phyloP scores from a whole-genome alignment of 768 basidiomycete genomes.

The Termitomyces sp. region DNA sequence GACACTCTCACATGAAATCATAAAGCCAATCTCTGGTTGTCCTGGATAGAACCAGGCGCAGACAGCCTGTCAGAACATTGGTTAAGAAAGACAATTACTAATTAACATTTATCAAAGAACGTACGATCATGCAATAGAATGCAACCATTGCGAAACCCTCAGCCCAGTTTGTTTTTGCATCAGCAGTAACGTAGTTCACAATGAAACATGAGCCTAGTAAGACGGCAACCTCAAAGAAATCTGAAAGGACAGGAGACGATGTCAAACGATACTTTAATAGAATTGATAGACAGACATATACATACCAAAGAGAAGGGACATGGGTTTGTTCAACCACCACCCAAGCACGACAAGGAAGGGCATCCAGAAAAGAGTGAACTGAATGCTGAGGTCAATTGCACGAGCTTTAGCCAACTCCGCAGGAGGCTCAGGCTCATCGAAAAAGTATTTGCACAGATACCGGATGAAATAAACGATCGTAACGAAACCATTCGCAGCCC shows the following conservation, averaged over 20 bases:
- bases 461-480: slow-evolving; percentile 54
- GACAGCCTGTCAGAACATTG: slow-evolving; percentile 38
- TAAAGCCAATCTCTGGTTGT: slow-evolving; percentile 39
- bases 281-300: background rate
- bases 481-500: slow-evolving; percentile 64
- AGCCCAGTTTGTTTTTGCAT: slow-evolving; percentile 76
- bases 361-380: slow-evolving; percentile 78
- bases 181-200: slow-evolving; percentile 77
- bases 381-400: slow-evolving; percentile 74
- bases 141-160: slow-evolving; percentile 64
- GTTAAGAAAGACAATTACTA: background rate
- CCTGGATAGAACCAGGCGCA: slow-evolving; percentile 66
- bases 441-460: slow-evolving; percentile 33
- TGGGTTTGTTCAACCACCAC: slow-evolving; percentile 61
- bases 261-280: background rate
- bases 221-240: slow-evolving; percentile 63
- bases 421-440: slow-evolving; percentile 38
- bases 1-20: slow-evolving; percentile 38
- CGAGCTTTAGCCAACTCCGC: slow-evolving; percentile 58
- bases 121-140: slow-evolving; percentile 64
- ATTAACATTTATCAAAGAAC: slow-evolving; percentile 6
- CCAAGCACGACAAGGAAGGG: slow-evolving; percentile 63
- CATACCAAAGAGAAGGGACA: slow-evolving; percentile 66
- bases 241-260: slow-evolving; percentile 24
- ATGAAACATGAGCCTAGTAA: slow-evolving; percentile 67